These are phyloP conservation scores for Chytriomyces confervae DNA, from an alignment of 192 early-diverging fungal genomes.

Conservation along the genomic window DNA sequence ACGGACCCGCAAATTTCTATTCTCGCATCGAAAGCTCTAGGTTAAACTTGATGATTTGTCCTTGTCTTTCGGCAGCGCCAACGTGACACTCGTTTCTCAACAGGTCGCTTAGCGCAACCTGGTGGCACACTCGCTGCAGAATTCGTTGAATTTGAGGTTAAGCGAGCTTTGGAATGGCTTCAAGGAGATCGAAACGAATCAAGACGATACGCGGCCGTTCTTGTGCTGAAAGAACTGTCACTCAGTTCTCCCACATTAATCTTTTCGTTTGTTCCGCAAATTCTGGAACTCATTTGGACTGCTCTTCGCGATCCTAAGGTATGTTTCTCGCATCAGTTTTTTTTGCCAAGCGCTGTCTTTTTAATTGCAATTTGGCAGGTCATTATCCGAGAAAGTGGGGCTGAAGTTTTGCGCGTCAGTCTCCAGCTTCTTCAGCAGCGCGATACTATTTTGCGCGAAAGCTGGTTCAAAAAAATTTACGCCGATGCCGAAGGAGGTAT, in stretches of 20 bases:
- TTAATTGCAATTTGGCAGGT: conserved; percentile 42
- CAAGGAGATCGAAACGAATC: conserved; percentile 83
- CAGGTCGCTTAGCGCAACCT: conserved; percentile 67
- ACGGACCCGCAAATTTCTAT: conserved; percentile 76
- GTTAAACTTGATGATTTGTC: conserved; percentile 40
- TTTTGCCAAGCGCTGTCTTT: background rate
- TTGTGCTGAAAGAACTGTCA: conserved; percentile 77
- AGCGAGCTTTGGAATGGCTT: conserved; percentile 83
- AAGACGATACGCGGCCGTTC: conserved; percentile 78
- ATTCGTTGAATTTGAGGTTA: conserved; percentile 84
- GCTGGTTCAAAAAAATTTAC: conserved; percentile 79
- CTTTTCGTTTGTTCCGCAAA: conserved; percentile 78
- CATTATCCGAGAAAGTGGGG: conserved; percentile 80
- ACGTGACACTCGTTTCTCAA: background rate
- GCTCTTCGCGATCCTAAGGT: conserved; percentile 80
- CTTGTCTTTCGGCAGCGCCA: background rate
- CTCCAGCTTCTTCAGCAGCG: conserved; percentile 79
- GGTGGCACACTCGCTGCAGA: conserved; percentile 77
- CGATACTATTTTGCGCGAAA: conserved; percentile 64
- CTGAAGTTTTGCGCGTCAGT: conserved; percentile 78
- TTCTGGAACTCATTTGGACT: conserved; percentile 84
- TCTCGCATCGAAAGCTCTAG: conserved; percentile 74
- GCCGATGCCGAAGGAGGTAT: conserved; percentile 83
- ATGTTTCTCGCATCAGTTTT: background rate
- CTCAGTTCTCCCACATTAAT: conserved; percentile 81